phyloP scores from a whole-genome alignment of 176 grass and related monocot species.

The Triticum timopheevii region DNA sequence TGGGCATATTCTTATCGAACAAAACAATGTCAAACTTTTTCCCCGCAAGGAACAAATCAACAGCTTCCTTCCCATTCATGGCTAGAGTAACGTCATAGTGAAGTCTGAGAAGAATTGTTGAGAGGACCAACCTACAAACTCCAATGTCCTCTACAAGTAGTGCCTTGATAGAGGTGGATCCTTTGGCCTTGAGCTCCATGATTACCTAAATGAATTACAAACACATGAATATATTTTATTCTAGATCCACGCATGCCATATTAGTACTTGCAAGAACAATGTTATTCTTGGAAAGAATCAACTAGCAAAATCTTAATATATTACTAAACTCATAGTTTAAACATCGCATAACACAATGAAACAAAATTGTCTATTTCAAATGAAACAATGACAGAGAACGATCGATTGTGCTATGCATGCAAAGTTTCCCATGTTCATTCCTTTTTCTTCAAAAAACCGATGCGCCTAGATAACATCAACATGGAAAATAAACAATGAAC shows the following conservation, averaged over 20 bases:
- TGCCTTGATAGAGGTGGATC: neutral
- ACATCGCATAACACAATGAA: neutral
- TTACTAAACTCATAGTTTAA: neutral
- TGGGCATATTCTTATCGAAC: slow-evolving; percentile 21
- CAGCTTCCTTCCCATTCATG: slow-evolving; percentile 32
- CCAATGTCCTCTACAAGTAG: slow-evolving; percentile 18
- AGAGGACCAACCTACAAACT: neutral
- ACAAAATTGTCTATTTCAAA: neutral
- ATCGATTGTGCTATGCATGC: neutral
- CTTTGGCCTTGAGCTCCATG: neutral
- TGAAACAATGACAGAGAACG: neutral
- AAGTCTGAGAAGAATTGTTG: neutral
- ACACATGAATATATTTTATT: neutral
- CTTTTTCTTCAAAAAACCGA: neutral
- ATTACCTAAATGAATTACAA: neutral
- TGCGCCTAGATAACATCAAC: neutral
- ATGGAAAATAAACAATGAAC: neutral
- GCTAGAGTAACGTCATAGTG: neutral
- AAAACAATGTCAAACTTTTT: slow-evolving; percentile 34
- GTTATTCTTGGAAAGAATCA: neutral
- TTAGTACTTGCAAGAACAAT: neutral
- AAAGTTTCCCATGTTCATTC: neutral
- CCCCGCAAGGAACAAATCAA: slow-evolving; percentile 23
- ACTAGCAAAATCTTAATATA: neutral
- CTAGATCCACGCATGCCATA: neutral